Evolutionary conservation across 1,284 basidiomycete genomes (phyloP), one percentile per base, ranked within the genome.

Genomic region (Pascua sp.): DNA sequence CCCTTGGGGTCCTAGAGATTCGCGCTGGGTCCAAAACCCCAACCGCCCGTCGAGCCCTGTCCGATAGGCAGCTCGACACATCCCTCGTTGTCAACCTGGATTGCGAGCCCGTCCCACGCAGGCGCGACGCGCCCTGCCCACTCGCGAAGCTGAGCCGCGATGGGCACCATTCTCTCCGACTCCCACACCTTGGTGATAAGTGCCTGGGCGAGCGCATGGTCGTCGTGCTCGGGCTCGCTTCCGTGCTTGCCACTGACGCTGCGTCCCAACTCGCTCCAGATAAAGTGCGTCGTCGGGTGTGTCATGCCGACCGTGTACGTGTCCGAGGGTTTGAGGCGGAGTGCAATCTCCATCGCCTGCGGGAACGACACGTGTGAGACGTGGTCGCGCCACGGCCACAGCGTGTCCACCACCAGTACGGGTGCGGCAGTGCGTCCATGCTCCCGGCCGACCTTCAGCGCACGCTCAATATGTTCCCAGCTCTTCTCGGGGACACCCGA

Each of bases 261-360:
- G 1, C 56, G 49, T 12, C 75, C 73, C 2, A 77, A 56, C 47
- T 72, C 72, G 46, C 70, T 66, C 76, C 77, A 78, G 64, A 73
- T 70, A 47, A 62, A 72, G 59, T 79, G 77, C 12, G 73, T 67
- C 11, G 68, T 68, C 4, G 76, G 76, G 57, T 79, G 77, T 1
- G 74, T 69, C 49, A 73, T 72, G 16, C 76, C 77, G 12, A 76
- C 59, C 18, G 76, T 53, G 51, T 71, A 75, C n/a, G 77, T 78
- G 42, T 62, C 64, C 8, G 44, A 15, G 4, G 77, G 64, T 38
- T 67, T 60, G 36, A 78, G 53, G 7, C 68, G 62, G 18, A 73
- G 58, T 11, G 73, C 64, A 32, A 71, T 64, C 7, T 51, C 53
- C 42, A 78, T 63, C 3, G 77, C 73, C 59, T 77, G 68, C 5